These are phyloP conservation scores for Cytospora piceae DNA, from an alignment of 2,329 filamentous ascomycete species.

Conservation along the genomic window DNA sequence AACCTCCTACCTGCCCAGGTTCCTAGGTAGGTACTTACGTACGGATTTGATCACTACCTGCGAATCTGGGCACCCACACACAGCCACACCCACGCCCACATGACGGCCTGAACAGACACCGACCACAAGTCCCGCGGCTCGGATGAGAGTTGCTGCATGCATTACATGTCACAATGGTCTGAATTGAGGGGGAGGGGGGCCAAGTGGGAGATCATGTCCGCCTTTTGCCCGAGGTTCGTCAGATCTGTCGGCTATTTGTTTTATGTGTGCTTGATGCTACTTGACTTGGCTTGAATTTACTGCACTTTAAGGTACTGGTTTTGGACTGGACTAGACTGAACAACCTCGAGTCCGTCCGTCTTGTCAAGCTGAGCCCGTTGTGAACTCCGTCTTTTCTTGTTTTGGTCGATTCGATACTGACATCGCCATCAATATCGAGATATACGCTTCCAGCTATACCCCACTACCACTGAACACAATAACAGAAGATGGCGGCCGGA, in stretches of 20 bases:
- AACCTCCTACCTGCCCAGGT: background rate
- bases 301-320: too few species aligned
- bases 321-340: background rate
- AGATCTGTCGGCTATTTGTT: background rate
- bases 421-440: background rate
- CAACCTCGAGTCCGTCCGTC: background rate
- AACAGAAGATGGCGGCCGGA: slow-evolving; percentile 24
- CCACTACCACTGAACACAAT: background rate
- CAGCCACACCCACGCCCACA: too few species aligned
- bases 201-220: background rate
- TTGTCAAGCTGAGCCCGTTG: background rate
- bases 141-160: background rate
- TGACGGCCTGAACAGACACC: too few species aligned
- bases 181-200: background rate
- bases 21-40: too few species aligned
- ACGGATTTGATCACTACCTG: background rate
- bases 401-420: background rate
- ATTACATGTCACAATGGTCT: background rate
- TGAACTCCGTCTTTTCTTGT: background rate
- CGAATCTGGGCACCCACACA: too few species aligned
- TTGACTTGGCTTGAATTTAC: too few species aligned
- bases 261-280: background rate
- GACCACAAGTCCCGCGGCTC: background rate
- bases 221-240: slow-evolving; percentile 20
- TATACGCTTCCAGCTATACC: background rate